These are phyloP conservation scores for Saprolegnia diclina DNA, from an alignment of 352 stramenopile genomes.

Conservation along the genomic window DNA sequence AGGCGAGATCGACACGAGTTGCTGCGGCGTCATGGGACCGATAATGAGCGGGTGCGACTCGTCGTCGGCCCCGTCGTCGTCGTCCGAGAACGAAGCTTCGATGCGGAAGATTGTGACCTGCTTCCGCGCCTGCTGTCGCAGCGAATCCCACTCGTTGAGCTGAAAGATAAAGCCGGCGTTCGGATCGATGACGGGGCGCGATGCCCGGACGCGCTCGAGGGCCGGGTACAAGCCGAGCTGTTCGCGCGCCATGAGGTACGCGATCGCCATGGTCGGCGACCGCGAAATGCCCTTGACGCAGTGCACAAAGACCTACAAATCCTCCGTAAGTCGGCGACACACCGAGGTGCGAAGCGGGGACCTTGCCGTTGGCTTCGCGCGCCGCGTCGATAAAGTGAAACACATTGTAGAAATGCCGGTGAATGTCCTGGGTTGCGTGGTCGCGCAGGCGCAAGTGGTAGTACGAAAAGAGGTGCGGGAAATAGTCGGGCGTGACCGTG, in stretches of 20 bases:
- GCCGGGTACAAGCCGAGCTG: constrained; percentile 73
- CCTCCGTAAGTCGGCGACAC: background rate
- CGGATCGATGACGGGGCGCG: constrained; percentile 69
- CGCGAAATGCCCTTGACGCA: constrained; percentile 86
- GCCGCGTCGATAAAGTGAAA: constrained; percentile 86
- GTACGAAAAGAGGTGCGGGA: constrained; percentile 76
- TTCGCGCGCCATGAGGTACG: constrained; percentile 87
- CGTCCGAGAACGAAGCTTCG: constrained; percentile 45
- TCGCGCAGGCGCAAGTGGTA: constrained; percentile 84
- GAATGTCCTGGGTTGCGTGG: constrained; percentile 82
- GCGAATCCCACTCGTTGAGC: constrained; percentile 80
- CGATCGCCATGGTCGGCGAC: constrained; percentile 83
- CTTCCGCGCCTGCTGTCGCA: constrained; percentile 46
- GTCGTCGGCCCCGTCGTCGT: constrained; percentile 34
- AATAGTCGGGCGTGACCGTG: constrained; percentile 63
- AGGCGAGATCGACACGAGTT: constrained; percentile 10
- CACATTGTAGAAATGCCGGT: constrained; percentile 79
- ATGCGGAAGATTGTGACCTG: constrained; percentile 61
- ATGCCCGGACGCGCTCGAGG: constrained; percentile 69
- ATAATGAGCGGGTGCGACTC: constrained; percentile 23
- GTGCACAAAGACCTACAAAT: constrained; percentile 61
- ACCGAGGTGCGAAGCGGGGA: background rate
- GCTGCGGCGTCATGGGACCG: constrained; percentile 4
- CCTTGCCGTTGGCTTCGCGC: constrained; percentile 50
- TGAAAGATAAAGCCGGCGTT: constrained; percentile 88